Evolutionary conservation across 495 filamentous ascomycete species (phyloP), one percentile per base, ranked within the genome.

Genomic region (Aspergillus funiculosus): DNA sequence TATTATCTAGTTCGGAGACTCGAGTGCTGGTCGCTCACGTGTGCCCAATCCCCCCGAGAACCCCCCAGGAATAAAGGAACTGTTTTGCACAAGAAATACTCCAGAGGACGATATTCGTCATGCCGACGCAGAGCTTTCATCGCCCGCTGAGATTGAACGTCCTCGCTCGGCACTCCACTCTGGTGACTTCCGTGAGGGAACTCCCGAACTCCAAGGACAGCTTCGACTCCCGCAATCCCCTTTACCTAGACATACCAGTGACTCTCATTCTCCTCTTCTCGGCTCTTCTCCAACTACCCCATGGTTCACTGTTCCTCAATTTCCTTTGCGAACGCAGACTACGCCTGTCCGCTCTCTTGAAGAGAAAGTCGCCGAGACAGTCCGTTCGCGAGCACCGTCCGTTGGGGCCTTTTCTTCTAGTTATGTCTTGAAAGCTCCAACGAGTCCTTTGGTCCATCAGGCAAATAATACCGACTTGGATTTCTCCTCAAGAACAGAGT

Each of bases 391-490:
- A 54, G 71, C 82, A 28, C 79, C 82, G 10, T 89, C 87, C 0
- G 53, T 90, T 3, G 82, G 82, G 6, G 85, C 85, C 2, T 86
- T 85, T 11, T 85, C 87, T 0, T 87, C 86, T 2, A 89, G 80
- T 51, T 95, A 95, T 62, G 72, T 86, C 14, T 81, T 92, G 31
- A 86, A 89, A 60, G 78, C 85, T 3, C 91, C 92, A 4, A 97
- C 92, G 8, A 97, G 89, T 48, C 94, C 92, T 14, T 70, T 98
- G 17, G 89, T 91, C 2, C 81, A 96, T 56, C 88, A 89, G 48
- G 86, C 89, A 46, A 94, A 83, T 60, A 90, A 89, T 54, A 85
- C 89, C 6, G 89, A 94, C 46, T 59, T 88, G 11, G 87, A 89
- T 51, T 74, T 86, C 31, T 76, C 80, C 6, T 63, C 71, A 10